Evolutionary conservation across 129 eudicot species (phyloP).

Genomic region (Centella asiatica): DNA sequence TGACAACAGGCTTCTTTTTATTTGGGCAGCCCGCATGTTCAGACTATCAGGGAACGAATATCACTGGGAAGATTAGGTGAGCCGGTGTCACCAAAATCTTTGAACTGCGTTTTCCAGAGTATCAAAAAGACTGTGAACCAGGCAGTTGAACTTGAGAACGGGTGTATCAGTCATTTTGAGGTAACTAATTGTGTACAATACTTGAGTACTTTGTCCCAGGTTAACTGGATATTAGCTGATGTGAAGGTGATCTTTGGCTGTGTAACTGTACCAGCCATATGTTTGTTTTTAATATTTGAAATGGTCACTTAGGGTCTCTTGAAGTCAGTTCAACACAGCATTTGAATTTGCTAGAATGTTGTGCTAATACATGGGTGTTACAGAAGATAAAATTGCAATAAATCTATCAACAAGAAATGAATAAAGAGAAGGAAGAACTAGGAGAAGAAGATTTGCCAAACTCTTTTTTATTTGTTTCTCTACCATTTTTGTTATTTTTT

Average conservation of each 20-base stretch:
- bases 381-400: background rate
- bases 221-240: no score
- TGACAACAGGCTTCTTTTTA: constrained; percentile 22
- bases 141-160: constrained; percentile 55
- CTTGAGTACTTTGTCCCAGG: no score
- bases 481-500: no score
- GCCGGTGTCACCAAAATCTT: constrained; percentile 51
- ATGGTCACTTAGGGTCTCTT: background rate
- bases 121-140: constrained; percentile 45
- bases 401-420: no score
- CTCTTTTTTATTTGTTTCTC: background rate
- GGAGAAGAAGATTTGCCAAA: no score
- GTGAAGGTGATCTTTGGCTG: no score
- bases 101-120: constrained; percentile 50
- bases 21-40: constrained; percentile 88
- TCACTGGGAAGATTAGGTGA: constrained; percentile 58
- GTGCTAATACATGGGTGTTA: background rate
- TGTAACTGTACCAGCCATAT: background rate
- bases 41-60: constrained; percentile 80
- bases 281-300: background rate
- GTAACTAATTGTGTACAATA: constrained; percentile 28
- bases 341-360: background rate
- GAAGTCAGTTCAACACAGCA: background rate
- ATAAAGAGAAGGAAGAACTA: no score
- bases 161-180: constrained; percentile 82